Percentiles rank a stretch among this genome's conserved stretches.
Conservation (phyloP, 208 protist species). For the Trypanosoma avium region DNA sequence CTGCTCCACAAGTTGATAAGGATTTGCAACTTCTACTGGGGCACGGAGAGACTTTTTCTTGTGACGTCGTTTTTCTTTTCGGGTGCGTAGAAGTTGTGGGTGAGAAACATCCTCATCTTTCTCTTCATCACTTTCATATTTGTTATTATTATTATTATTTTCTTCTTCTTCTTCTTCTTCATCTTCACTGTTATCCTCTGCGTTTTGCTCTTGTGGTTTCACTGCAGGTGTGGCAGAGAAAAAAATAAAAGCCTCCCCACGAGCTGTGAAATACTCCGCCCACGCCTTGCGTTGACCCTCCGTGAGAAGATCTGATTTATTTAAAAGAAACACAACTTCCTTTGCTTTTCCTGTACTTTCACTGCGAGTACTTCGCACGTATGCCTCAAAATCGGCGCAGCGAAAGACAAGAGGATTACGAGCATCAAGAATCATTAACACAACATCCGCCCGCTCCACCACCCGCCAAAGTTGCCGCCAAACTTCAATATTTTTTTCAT, state of each 20-base stretch:
- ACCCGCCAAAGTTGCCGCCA: slow-evolving; percentile 99
- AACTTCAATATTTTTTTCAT: slow-evolving; percentile 99
- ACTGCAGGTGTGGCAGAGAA: slow-evolving; percentile 75
- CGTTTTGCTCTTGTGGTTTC: not conserved
- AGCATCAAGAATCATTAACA: slow-evolving; percentile 95
- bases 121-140: not conserved
- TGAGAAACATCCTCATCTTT: not conserved
- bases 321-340: slow-evolving; percentile 94
- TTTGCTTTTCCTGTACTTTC: slow-evolving; percentile 62
- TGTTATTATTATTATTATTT: not conserved
- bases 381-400: slow-evolving; percentile 77
- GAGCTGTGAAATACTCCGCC: slow-evolving; percentile 90
- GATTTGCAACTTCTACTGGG: slow-evolving; percentile 69
- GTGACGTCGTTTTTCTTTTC: slow-evolving; percentile 69
- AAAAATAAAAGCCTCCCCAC: slow-evolving; percentile 91
- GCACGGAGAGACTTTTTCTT: slow-evolving; percentile 76
- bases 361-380: slow-evolving; percentile 88
- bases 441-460: slow-evolving; percentile 94
- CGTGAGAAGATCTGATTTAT: slow-evolving; percentile 99
- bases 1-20: slow-evolving; percentile 71
- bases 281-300: slow-evolving; percentile 90
- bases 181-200: not conserved
- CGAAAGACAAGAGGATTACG: slow-evolving; percentile 98
- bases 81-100: slow-evolving; percentile 35
- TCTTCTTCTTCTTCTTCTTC: not conserved